Evolutionary conservation across 2,329 filamentous ascomycete genomes (phyloP), one percentile per base, ranked within the genome.

Genomic region (Phialophora tarda): DNA sequence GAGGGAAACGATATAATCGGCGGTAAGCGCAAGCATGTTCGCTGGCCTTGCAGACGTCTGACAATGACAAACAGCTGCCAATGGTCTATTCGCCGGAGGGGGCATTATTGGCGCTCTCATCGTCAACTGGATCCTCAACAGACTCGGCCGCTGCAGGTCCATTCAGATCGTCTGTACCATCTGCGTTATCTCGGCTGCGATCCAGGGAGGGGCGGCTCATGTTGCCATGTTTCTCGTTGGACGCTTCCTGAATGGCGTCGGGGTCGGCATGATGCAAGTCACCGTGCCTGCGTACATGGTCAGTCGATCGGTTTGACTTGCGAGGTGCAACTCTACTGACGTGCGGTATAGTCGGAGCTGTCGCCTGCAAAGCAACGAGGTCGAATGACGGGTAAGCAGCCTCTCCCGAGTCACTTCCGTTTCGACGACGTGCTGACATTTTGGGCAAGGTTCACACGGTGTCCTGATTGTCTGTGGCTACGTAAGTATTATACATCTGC

Each of bases 161-260:
- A 59, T 67, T 48, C 65, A 67, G 63, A 64, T 66, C 23, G 65
- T 64, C 41, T 61, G 59, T 47, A 23, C 60, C 24, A 65, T 71
- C 55, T 64, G 61, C 51, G 63, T 69, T 50, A 41, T 69, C 38
- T 62, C 62, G 21, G 65, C 62, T 10, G 67, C 65, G 21, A 61
- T 71, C 21, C 67, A 71, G 44, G 62, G 56, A 14, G 69, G 67
- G 1, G 62, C 67, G 30, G 67, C 60, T 30, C 61, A 71, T 51
- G 30, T 71, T 64, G 67, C 68, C 12, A 81, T 81, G 79, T 80
- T 81, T 66, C 71, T 80, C 14, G 77, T 76, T 14, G 78, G 73
- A 7, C 70, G 79, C 2, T 74, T 79, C 17, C 69, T 81, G 17
- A 77, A 78, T 30, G 79, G 80, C 4, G 72, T 76, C 38, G 79